These are phyloP conservation scores for Pseudopyricularia javanii DNA, from an alignment of 2,329 filamentous ascomycete genomes.

Conservation along the genomic window DNA sequence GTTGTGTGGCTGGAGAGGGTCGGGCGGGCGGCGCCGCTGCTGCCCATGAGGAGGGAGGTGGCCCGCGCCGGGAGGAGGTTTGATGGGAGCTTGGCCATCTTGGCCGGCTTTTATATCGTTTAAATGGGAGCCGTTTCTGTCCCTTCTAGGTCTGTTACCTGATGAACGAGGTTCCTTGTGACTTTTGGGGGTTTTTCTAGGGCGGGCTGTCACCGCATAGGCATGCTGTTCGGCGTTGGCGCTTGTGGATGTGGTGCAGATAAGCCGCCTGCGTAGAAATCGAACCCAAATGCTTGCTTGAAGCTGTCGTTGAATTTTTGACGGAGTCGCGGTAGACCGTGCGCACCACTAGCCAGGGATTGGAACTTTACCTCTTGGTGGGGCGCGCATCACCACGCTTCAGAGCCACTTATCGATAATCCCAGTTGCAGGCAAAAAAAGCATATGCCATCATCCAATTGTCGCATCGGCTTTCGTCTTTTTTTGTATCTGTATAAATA, in stretches of 20 bases:
- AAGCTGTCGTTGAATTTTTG: not conserved
- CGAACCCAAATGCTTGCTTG: constrained; percentile 1
- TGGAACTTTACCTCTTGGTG: no score
- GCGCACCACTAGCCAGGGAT: no score
- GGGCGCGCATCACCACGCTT: no score
- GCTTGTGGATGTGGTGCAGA: not conserved
- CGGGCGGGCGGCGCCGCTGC: constrained; percentile 10
- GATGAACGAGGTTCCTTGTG: no score
- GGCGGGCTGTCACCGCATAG: not conserved
- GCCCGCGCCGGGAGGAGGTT: constrained; percentile 16
- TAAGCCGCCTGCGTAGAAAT: not conserved
- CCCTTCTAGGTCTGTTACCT: not conserved
- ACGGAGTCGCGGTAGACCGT: not conserved
- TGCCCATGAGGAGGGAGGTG: constrained; percentile 15
- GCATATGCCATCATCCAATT: not conserved
- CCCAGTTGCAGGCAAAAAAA: not conserved
- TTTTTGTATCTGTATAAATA: no score
- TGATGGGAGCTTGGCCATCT: constrained; percentile 14
- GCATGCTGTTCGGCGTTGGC: not conserved
- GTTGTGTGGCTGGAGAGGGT: constrained; percentile 6
- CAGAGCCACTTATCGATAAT: not conserved
- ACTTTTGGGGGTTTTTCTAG: not conserved
- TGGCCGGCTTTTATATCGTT: not conserved
- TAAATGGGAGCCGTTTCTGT: not conserved
- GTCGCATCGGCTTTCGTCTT: not conserved